A percentile compares a stretch with the other conserved stretches of the same genome.
Conservation (phyloP, 1,284 basidiomycete genomes). For the Trichosporon asahii region DNA sequence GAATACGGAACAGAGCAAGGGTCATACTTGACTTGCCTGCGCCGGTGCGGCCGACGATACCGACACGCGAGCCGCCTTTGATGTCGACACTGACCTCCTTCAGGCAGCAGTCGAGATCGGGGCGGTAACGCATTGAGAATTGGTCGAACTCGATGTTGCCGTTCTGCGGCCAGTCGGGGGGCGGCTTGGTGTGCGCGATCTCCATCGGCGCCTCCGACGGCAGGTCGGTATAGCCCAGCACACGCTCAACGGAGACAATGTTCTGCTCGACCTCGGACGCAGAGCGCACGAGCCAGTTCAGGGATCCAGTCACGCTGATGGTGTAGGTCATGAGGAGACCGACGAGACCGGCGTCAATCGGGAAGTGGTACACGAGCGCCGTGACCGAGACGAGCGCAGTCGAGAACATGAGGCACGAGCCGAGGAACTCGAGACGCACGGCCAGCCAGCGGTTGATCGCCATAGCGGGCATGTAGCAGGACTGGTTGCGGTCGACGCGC, state of each 20-base stretch:
- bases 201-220: constrained; percentile 71
- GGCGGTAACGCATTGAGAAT: constrained; percentile 78
- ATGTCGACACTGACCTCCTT: constrained; percentile 65
- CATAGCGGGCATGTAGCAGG: constrained; percentile 56
- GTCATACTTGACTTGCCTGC: constrained; percentile 85
- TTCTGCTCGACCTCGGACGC: constrained; percentile 92
- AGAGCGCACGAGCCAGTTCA: constrained; percentile 83
- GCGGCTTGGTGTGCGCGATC: constrained; percentile 63
- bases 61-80: constrained; percentile 73
- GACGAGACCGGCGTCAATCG: constrained; percentile 79
- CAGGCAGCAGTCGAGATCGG: constrained; percentile 73
- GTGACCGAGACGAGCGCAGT: constrained; percentile 71
- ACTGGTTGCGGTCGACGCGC: constrained; percentile 60
- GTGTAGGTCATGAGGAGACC: constrained; percentile 88
- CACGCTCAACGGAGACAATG: constrained; percentile 77
- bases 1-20: constrained; percentile 58
- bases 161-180: constrained; percentile 66
- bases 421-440: constrained; percentile 68
- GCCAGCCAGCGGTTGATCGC: constrained; percentile 56
- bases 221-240: constrained; percentile 66
- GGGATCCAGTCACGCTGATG: constrained; percentile 69
- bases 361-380: constrained; percentile 62
- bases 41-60: constrained; percentile 77
- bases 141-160: constrained; percentile 73
- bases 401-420: constrained; percentile 72